Evolutionary conservation across 106 monocot genomes (phyloP).

Genomic region (Posidonia australis): DNA sequence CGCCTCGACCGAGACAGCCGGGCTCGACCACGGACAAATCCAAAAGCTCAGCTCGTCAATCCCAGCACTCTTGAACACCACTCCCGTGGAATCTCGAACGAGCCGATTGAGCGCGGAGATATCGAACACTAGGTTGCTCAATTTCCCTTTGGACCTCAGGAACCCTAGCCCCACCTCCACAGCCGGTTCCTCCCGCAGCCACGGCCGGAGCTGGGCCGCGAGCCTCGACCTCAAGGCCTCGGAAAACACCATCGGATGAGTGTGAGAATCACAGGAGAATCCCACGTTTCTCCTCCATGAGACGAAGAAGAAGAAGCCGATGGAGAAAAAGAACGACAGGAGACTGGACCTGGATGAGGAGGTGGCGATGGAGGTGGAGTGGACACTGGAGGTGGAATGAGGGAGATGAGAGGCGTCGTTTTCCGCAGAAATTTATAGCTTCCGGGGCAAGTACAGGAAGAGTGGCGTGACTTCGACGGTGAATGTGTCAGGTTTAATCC

Average conservation of each 20-base stretch:
- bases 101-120: slow-evolving; percentile 27
- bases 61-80: slow-evolving; percentile 18
- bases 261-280: not conserved
- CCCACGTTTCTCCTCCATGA: not conserved
- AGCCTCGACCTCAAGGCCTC: slow-evolving; percentile 23
- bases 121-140: slow-evolving; percentile 30
- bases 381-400: no score
- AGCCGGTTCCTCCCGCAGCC: slow-evolving; percentile 37
- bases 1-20: slow-evolving; percentile 23
- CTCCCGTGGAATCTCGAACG: slow-evolving; percentile 11
- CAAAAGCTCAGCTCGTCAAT: slow-evolving; percentile 23
- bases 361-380: no score
- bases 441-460: no score
- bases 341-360: no score
- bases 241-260: slow-evolving; percentile 31
- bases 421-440: no score
- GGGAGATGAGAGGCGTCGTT: no score
- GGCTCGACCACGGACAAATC: slow-evolving; percentile 38
- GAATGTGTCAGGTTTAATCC: no score
- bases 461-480: no score
- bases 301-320: no score
- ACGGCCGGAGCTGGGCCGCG: slow-evolving; percentile 33
- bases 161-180: slow-evolving; percentile 39
- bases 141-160: slow-evolving; percentile 11
- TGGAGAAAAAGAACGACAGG: no score